phyloP scores from a whole-genome alignment of 164 flowering plant genomes.

The Annona squamosa region DNA sequence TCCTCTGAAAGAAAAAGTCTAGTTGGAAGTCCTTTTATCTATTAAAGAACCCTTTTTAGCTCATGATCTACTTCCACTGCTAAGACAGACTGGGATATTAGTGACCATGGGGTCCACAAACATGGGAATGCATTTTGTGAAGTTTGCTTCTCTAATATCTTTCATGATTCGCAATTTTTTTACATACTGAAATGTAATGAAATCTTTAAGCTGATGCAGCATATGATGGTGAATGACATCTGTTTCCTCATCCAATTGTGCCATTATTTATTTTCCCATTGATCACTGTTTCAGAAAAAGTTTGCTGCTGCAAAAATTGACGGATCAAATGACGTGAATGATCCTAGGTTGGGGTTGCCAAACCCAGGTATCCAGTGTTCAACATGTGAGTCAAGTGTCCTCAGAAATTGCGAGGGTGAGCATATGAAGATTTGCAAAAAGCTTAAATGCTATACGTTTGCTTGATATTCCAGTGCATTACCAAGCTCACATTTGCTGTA shows the following conservation, averaged over 20 bases:
- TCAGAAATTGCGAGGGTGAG: slow-evolving; percentile 65
- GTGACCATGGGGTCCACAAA: background rate
- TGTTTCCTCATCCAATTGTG: background rate
- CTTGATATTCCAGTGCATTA: background rate
- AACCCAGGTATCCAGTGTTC: slow-evolving; percentile 46
- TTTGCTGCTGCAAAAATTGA: slow-evolving; percentile 34
- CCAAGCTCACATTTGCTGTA: background rate
- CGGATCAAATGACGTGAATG: slow-evolving; percentile 42
- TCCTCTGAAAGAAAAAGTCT: too few relatives aligned
- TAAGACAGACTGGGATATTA: background rate
- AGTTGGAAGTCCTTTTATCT: too few relatives aligned
- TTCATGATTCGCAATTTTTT: background rate
- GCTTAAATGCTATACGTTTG: background rate
- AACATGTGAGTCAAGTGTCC: slow-evolving; percentile 53
- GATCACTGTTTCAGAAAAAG: slow-evolving; percentile 39
- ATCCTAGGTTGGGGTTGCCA: slow-evolving; percentile 74
- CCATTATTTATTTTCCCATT: background rate
- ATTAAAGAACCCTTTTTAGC: too few relatives aligned
- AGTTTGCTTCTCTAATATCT: background rate
- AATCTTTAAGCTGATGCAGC: background rate
- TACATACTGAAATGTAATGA: background rate
- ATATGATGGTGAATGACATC: background rate
- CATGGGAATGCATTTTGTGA: background rate
- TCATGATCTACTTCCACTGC: too few relatives aligned
- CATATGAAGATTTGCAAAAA: background rate